Evolutionary conservation across 768 basidiomycete genomes (phyloP).

Genomic region (Kwoniella heveanensis): DNA sequence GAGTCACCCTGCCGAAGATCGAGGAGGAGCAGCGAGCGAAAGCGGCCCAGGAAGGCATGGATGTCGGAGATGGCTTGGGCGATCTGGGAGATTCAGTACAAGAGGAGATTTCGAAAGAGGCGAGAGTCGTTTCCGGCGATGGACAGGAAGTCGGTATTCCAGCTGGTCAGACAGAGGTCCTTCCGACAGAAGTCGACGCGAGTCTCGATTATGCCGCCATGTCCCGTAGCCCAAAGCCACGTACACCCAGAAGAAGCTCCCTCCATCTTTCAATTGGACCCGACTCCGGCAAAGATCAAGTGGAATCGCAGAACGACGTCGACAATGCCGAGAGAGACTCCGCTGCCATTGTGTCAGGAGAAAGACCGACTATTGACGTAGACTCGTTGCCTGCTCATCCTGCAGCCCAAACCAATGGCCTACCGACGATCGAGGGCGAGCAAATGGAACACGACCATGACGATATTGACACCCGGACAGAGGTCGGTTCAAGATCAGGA

Average conservation of each 20-base stretch:
- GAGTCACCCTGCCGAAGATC: constrained; percentile 40
- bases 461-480: not conserved
- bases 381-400: constrained; percentile 19
- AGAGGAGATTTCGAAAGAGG: constrained; percentile 17
- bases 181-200: constrained; percentile 15
- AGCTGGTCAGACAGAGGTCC: constrained; percentile 2
- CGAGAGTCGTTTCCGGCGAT: constrained; percentile 16
- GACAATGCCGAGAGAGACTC: too few species aligned
- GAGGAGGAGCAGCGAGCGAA: constrained; percentile 25
- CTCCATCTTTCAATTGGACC: not conserved
- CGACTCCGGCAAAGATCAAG: not conserved
- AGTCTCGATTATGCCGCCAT: not conserved
- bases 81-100: constrained; percentile 19
- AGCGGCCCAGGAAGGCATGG: constrained; percentile 1
- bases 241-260: constrained; percentile 11
- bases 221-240: not conserved
- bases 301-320: too few species aligned
- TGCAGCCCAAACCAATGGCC: not conserved
- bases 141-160: constrained; percentile 12
- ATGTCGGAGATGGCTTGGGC: constrained; percentile 11
- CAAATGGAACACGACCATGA: not conserved
- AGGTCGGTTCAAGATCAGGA: constrained; percentile 9
- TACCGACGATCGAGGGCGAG: not conserved
- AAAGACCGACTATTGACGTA: constrained; percentile 17
- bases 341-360: too few species aligned